Conservation (phyloP, 768 basidiomycete species). For the Omphalotus guepiniiformis region DNA sequence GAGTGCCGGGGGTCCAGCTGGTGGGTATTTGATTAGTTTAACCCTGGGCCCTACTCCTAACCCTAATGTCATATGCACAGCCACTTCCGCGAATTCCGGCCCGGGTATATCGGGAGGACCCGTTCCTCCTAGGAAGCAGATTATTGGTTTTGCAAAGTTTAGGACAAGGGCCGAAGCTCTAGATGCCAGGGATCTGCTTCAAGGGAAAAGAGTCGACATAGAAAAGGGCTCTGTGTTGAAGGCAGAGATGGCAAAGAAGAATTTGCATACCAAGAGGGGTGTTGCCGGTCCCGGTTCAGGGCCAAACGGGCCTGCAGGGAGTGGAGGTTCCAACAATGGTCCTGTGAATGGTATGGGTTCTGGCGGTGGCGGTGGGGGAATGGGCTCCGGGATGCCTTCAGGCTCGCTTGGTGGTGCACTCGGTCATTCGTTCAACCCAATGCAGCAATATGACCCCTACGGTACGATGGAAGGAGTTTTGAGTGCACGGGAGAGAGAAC, state of each 20-base stretch:
- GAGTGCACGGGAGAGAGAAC: slow-evolving; percentile 42
- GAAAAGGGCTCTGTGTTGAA: slow-evolving; percentile 92
- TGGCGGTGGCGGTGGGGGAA: neutral
- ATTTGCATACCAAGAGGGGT: slow-evolving; percentile 91
- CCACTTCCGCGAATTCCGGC: slow-evolving; percentile 5
- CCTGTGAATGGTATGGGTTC: neutral
- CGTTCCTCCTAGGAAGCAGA: slow-evolving; percentile 80
- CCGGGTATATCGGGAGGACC: too few relatives aligned
- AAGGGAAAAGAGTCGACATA: slow-evolving; percentile 86
- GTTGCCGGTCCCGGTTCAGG: slow-evolving; percentile 49
- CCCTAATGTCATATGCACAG: slow-evolving; percentile 14
- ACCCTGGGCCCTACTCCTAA: slow-evolving; percentile 9
- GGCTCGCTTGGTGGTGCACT: neutral
- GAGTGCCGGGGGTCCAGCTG: neutral
- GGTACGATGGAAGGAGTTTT: slow-evolving; percentile 25
- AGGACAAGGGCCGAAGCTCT: slow-evolving; percentile 82
- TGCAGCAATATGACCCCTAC: neutral
- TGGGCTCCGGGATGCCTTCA: neutral
- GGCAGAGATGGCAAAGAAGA: slow-evolving; percentile 99
- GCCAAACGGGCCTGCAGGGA: slow-evolving; percentile 8
- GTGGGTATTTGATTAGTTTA: slow-evolving; percentile 1
- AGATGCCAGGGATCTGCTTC: slow-evolving; percentile 80
- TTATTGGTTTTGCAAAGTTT: slow-evolving; percentile 98
- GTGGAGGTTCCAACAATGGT: slow-evolving; percentile 20
- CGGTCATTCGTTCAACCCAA: neutral